Base-by-base conservation (phyloP, 768 basidiomycete genomes). In the Psilocybe cubensis region DNA sequence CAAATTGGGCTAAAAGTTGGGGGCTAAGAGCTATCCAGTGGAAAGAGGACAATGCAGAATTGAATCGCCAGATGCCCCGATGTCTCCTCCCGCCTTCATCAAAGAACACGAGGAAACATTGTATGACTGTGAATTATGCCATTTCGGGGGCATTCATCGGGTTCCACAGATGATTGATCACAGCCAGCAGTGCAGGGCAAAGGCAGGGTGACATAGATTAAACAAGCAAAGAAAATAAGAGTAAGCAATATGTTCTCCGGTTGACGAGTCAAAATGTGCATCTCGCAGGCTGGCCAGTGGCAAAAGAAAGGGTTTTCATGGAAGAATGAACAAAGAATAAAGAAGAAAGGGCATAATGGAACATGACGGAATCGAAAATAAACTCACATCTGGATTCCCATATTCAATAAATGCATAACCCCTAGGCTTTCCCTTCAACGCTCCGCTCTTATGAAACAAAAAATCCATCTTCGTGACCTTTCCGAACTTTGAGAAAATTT, bases 341-440 rank as follows among this genome's bases (percentile, higher is more conserved):
- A 14, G 31, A 33, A 33, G 31, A 33, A 14, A 33, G 14, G 31
- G n/a, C 14, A 11, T 4, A n/a, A 38, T 14, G 35, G 14, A 38
- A 38, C 12, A 38, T n/a, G 35, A 38, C 5, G 35, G 14, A 38
- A 66, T 57, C 66, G 53, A 63, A 45, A 33, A 47, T 44, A 48
- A 50, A 87, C 92, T 79, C 74, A 98, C 96, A 74, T 87, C 84
- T 74, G 87, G 80, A 42, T 82, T 82, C 27, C 79, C 79, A 66
- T 87, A 98, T 74, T 98, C 93, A 29, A 99, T 74, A 64, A 98
- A 99, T 0, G 95, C 96, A 72, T 96, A 98, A 4, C 97, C 96
- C 11, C 96, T 80, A 0, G 97, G 96, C 70, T 92, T 97, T 17
- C 97, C 97, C 69, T 89, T 95, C 66, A 88, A 73, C 11, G 86